These are phyloP conservation scores for Marchantia polymorpha DNA, from an alignment of 225 moss, liverwort and hornwort genomes.

Conservation along the genomic window DNA sequence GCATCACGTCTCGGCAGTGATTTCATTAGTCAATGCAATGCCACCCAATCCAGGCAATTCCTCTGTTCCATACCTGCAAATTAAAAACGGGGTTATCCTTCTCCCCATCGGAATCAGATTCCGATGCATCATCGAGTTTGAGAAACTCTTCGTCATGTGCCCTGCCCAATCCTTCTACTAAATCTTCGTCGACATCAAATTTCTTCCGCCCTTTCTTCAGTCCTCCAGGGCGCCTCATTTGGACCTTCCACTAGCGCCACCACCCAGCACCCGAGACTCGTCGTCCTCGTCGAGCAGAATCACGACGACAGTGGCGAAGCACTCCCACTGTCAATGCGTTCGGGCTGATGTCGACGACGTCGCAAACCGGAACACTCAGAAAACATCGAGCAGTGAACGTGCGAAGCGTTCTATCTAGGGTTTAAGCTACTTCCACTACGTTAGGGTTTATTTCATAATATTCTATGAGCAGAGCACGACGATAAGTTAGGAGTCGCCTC, in stretches of 20 bases:
- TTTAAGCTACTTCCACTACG: no score
- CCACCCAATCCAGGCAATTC: no score
- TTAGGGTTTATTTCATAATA: no score
- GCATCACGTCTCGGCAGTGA: no score
- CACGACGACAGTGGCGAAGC: background rate
- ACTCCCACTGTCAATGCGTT: background rate
- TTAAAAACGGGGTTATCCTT: constrained; percentile 46
- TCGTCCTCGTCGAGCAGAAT: no score
- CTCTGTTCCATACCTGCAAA: constrained; percentile 36
- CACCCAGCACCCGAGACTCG: background rate
- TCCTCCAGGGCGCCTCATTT: constrained; percentile 13
- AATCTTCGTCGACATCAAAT: constrained; percentile 26
- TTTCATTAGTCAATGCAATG: no score
- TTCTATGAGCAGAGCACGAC: no score
- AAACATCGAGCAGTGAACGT: no score
- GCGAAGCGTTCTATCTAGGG: no score
- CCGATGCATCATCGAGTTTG: constrained; percentile 28
- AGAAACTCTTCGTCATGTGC: constrained; percentile 41
- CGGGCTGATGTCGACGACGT: no score
- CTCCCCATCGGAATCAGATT: constrained; percentile 39
- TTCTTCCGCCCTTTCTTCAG: constrained; percentile 13
- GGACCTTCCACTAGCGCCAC: background rate
- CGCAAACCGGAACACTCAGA: no score
- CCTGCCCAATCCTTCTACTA: constrained; percentile 36
- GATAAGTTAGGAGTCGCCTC: no score